Percentiles rank a stretch among this genome's conserved stretches.
These are phyloP conservation scores for Orbilia brochopaga DNA, from an alignment of 2,329 filamentous ascomycete genomes.

Conservation along the genomic window DNA sequence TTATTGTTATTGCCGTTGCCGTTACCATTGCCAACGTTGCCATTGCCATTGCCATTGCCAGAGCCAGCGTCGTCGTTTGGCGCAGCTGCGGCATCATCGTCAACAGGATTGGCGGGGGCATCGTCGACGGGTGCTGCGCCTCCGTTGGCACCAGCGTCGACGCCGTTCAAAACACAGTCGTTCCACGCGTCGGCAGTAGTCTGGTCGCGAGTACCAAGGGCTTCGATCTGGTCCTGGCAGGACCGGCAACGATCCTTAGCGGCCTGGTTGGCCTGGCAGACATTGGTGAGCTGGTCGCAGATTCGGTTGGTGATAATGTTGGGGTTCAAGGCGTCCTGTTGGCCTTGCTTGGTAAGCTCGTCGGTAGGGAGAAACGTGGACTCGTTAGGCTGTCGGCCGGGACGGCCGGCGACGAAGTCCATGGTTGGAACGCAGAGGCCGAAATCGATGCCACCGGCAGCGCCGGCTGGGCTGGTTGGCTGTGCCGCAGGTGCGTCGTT, in stretches of 20 bases:
- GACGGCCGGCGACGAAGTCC: conserved; percentile 65
- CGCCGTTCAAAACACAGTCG: conserved; percentile 43
- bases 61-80: conserved; percentile 48
- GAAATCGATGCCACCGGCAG: conserved; percentile 27
- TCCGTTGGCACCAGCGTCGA: conserved; percentile 49
- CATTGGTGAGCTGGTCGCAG: conserved; percentile 72
- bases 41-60: conserved; percentile 27
- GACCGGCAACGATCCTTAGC: conserved; percentile 64
- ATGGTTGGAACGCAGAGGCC: conserved; percentile 59
- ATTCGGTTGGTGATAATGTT: conserved; percentile 76
- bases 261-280: conserved; percentile 68
- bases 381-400: conserved; percentile 64
- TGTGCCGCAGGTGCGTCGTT: conserved; percentile 52
- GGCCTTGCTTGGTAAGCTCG: conserved; percentile 64
- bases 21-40: conserved; percentile 43
- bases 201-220: conserved; percentile 59
- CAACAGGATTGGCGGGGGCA: no score
- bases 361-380: conserved; percentile 69
- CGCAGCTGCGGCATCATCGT: conserved; percentile 47
- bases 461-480: conserved; percentile 37
- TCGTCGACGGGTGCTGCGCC: conserved; percentile 44
- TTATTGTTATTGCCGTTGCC: conserved; percentile 21
- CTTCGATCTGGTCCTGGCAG: conserved; percentile 64
- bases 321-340: conserved; percentile 73
- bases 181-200: conserved; percentile 58